Conservation (phyloP, 768 basidiomycete species). For the Russula earlei region DNA sequence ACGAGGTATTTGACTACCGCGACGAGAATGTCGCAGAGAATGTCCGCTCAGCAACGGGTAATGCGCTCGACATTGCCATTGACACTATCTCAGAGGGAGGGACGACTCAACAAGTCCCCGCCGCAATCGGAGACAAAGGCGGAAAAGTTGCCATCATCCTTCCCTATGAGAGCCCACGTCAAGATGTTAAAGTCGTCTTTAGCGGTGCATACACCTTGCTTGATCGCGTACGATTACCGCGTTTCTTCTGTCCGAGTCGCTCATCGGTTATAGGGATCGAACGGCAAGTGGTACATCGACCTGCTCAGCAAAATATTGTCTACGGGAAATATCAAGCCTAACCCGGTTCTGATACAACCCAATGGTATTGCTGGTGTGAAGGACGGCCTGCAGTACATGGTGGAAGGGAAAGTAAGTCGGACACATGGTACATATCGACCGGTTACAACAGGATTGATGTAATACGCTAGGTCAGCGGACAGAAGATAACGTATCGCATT, state of each 20-base stretch:
- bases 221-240: not conserved
- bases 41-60: slow-evolving; percentile 21
- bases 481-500: too few relatives aligned
- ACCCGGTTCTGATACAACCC: slow-evolving; percentile 22
- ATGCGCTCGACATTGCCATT: slow-evolving; percentile 17
- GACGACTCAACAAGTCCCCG: slow-evolving; percentile 4
- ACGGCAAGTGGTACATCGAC: slow-evolving; percentile 21
- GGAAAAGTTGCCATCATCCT: slow-evolving; percentile 14
- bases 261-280: slow-evolving; percentile 7
- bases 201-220: not conserved
- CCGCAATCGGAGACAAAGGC: slow-evolving; percentile 13
- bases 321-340: slow-evolving; percentile 22
- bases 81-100: slow-evolving; percentile 19
- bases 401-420: slow-evolving; percentile 22
- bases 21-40: slow-evolving; percentile 23
- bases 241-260: not conserved
- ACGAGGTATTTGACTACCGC: slow-evolving; percentile 27
- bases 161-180: slow-evolving; percentile 1
- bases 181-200: not conserved
- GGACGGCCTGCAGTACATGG: slow-evolving; percentile 25
- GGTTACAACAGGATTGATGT: not conserved
- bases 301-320: slow-evolving; percentile 20
- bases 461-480: too few relatives aligned
- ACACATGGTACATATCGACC: not conserved
- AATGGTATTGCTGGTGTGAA: slow-evolving; percentile 23